Percentiles rank a stretch among this genome's conserved stretches.
Evolutionary conservation across 768 basidiomycete genomes (phyloP).

Genomic region (Suillus variegatus): DNA sequence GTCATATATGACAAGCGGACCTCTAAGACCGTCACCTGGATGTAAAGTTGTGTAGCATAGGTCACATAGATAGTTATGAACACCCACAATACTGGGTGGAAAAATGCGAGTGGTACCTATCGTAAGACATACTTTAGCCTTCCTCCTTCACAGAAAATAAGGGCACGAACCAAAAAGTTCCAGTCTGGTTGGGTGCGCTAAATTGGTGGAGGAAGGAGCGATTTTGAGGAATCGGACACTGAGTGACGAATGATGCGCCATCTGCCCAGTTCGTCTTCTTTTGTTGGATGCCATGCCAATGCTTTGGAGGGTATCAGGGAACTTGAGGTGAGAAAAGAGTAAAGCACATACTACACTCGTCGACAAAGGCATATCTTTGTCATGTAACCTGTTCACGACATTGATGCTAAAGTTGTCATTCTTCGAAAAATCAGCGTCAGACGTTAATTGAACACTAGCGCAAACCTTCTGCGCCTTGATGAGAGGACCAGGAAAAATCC

Average conservation of each 20-base stretch:
- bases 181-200: conserved; percentile 37
- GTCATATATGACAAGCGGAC: conserved; percentile 47
- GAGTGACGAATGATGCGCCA: conserved; percentile 44
- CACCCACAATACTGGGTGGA: conserved; percentile 40
- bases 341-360: conserved; percentile 37
- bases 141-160: not conserved
- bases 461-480: conserved; percentile 44
- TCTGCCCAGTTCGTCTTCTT: conserved; percentile 36
- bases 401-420: conserved; percentile 37
- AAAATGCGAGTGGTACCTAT: conserved; percentile 43
- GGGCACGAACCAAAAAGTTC: conserved; percentile 42
- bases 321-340: not conserved
- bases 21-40: conserved; percentile 38
- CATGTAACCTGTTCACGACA: conserved; percentile 34
- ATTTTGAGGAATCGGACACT: conserved; percentile 45
- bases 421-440: conserved; percentile 15
- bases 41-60: not conserved
- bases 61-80: conserved; percentile 20
- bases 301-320: conserved; percentile 17
- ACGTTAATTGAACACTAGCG: not conserved
- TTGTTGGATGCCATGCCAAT: conserved; percentile 38
- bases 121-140: conserved; percentile 8
- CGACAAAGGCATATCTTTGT: conserved; percentile 34
- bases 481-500: conserved; percentile 50
- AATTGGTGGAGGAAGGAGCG: conserved; percentile 44